Evolutionary conservation across 2,329 filamentous ascomycete species (phyloP), one percentile per base, ranked within the genome.

Genomic region (Penicillium sp.): DNA sequence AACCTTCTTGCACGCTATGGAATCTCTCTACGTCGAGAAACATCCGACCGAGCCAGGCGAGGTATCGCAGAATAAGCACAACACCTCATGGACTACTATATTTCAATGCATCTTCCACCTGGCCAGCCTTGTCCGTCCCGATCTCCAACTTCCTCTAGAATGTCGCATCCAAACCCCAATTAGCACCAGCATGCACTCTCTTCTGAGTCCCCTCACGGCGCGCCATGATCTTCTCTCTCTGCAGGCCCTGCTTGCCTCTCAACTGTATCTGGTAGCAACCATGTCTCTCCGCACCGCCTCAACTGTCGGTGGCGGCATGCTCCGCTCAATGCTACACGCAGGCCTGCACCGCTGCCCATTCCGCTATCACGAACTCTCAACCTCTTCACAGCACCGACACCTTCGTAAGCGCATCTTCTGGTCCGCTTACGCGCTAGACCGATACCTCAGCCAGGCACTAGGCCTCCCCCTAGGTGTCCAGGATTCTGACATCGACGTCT

Each of bases 101-200:
- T 79, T 84, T 46, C 82, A 84, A 64, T 82, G 83, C 56, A 75
- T 84, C n/a, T 83, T 85, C 66, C 83, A 82, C 55, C 76, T 85
- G 17, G 82, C 81, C 2, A 75, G 66, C 58, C 70, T 75, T 8
- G 66, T 75, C n/a, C 69, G 70, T 13, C 69, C 72, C 21, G 69
- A 78, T 29, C 58, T 77, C 4, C 64, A 69, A 21, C 68, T 81
- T 3, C 71, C 76, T 2, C 62, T 70, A 1, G 69, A 70, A 19
- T 79, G 71, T 11, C 73, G 70, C 41, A 80, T 82, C 51, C 71
- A 75, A 44, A 77, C 78, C 13, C 72, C 76, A 0, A 70, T 72
- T 9, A 76, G 53, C 30, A 23, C 60, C 29, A 58, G 74, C 47
- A 71, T 83, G 56, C 75, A 76, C 7, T 65, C 73, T 3, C 63